Percentiles rank a stretch among this genome's conserved stretches.
phyloP scores from a whole-genome alignment of 2,329 filamentous ascomycete species.

The Lasiodiplodia citricola region DNA sequence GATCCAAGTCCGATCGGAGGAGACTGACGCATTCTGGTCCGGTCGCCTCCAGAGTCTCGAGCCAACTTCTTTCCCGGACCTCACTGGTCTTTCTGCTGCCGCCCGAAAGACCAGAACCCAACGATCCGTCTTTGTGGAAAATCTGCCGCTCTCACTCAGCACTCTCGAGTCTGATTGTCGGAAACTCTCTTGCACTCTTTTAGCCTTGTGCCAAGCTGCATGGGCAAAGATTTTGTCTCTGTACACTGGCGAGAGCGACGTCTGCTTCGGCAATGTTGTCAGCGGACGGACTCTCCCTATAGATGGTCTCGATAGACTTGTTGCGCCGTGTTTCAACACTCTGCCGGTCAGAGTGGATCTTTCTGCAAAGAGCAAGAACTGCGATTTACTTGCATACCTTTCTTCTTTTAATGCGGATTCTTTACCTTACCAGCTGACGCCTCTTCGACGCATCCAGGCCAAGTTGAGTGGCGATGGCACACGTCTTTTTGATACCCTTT shows the following conservation, averaged over 20 bases:
- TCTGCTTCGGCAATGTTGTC: conserved; percentile 88
- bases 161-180: conserved; percentile 34
- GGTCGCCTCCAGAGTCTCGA: conserved; percentile 59
- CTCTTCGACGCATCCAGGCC: conserved; percentile 73
- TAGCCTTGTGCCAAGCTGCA: conserved; percentile 72
- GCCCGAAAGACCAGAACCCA: conserved; percentile 29
- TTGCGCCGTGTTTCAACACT: conserved; percentile 94
- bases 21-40: conserved; percentile 70
- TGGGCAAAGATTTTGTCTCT: conserved; percentile 71
- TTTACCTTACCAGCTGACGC: conserved; percentile 74
- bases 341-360: conserved; percentile 71
- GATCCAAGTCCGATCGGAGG: conserved; percentile 52
- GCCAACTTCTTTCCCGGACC: conserved; percentile 48
- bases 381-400: conserved; percentile 64
- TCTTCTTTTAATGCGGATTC: conserved; percentile 67
- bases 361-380: conserved; percentile 54
- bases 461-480: conserved; percentile 52
- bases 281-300: conserved; percentile 74
- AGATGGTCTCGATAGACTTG: conserved; percentile 69
- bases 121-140: conserved; percentile 35
- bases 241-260: conserved; percentile 62
- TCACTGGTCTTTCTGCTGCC: conserved; percentile 36
- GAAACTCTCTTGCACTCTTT: conserved; percentile 49
- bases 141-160: conserved; percentile 34
- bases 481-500: conserved; percentile 77